A percentile compares a stretch with the other conserved stretches of the same genome.
Conservation (phyloP, 352 stramenopile genomes). For the Phytophthora palmivora region DNA sequence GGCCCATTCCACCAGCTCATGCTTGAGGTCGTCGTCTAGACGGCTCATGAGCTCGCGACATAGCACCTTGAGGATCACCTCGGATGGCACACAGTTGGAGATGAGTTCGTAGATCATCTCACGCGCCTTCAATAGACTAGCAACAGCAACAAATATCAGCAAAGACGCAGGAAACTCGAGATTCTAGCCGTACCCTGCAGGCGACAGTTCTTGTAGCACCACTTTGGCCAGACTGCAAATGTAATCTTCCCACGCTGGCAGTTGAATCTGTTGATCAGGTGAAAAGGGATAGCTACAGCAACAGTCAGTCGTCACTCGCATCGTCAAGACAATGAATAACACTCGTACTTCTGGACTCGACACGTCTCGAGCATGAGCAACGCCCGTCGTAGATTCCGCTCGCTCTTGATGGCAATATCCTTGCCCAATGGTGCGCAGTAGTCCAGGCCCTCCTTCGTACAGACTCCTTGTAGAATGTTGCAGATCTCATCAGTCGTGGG, state of each 20-base stretch:
- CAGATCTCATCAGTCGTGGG: slow-evolving; percentile 92
- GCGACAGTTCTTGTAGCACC: slow-evolving; percentile 96
- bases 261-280: slow-evolving; percentile 79
- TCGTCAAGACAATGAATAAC: background rate
- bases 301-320: background rate
- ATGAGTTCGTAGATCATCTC: slow-evolving; percentile 99
- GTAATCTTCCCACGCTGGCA: slow-evolving; percentile 98
- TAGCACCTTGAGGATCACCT: slow-evolving; percentile 95
- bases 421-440: slow-evolving; percentile 91
- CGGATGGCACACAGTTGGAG: slow-evolving; percentile 98
- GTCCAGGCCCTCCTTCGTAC: slow-evolving; percentile 91
- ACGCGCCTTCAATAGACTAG: slow-evolving; percentile 91
- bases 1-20: slow-evolving; percentile 92
- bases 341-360: slow-evolving; percentile 69
- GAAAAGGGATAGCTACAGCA: slow-evolving; percentile 84
- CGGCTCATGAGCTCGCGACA: slow-evolving; percentile 93
- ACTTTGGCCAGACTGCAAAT: slow-evolving; percentile 94
- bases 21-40: slow-evolving; percentile 97
- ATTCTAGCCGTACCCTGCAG: slow-evolving; percentile 69
- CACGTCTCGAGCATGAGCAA: slow-evolving; percentile 98
- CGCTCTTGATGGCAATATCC: slow-evolving; percentile 92
- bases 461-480: slow-evolving; percentile 90
- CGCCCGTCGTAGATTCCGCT: slow-evolving; percentile 96
- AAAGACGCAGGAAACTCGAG: background rate
- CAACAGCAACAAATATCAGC: slow-evolving; percentile 4